These are phyloP conservation scores for Bodo saltans DNA, from an alignment of 78 protist genomes.

Conservation along the genomic window DNA sequence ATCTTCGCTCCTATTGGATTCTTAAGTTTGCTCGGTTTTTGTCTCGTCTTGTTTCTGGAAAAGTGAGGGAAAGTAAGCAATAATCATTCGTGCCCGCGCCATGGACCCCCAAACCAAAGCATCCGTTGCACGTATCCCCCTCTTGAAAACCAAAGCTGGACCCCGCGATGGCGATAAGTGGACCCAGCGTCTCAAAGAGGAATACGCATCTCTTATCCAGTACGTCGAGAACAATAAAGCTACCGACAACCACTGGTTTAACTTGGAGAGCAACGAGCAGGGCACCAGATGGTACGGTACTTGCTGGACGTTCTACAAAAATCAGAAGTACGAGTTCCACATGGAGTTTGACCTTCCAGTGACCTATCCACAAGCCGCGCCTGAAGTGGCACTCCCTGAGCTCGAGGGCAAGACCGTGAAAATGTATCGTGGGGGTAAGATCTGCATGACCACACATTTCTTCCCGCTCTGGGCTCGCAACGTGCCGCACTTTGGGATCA, in stretches of 20 bases:
- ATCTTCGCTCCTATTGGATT: too few species aligned
- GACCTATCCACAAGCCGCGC: slow-evolving; percentile 83
- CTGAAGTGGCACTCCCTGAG: slow-evolving; percentile 90
- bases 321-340: slow-evolving; percentile 75
- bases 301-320: neutral
- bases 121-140: neutral
- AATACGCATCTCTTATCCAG: slow-evolving; percentile 70
- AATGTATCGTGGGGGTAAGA: slow-evolving; percentile 90
- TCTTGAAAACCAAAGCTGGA: slow-evolving; percentile 19
- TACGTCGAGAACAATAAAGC: slow-evolving; percentile 74
- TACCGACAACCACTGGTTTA: slow-evolving; percentile 86
- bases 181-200: slow-evolving; percentile 85
- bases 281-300: slow-evolving; percentile 32
- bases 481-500: slow-evolving; percentile 92
- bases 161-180: slow-evolving; percentile 72
- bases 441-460: slow-evolving; percentile 90
- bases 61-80: too few species aligned
- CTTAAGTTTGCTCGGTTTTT: too few species aligned
- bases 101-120: neutral
- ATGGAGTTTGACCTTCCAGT: slow-evolving; percentile 89
- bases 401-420: slow-evolving; percentile 72
- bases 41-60: too few species aligned
- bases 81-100: too few species aligned
- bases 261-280: slow-evolving; percentile 39
- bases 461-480: slow-evolving; percentile 93